Percentiles rank a stretch among this genome's conserved stretches.
These are phyloP conservation scores for Phaeotremella fagi DNA, from an alignment of 768 basidiomycete genomes.

Conservation along the genomic window DNA sequence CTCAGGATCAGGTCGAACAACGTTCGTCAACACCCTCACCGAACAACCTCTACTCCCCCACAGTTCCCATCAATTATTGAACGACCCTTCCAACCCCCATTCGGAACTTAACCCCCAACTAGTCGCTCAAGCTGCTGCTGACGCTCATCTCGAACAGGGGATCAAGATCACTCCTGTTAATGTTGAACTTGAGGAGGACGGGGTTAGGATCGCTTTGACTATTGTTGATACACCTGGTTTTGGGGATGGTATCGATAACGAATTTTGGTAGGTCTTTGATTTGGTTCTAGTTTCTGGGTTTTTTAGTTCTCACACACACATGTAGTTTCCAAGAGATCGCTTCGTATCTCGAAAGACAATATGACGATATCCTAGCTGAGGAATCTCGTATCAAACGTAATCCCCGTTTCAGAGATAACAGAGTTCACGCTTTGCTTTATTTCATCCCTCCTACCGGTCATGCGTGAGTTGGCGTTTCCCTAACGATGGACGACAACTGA, in stretches of 20 bases:
- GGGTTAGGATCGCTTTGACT: conserved; percentile 93
- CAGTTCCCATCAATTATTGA: conserved; percentile 52
- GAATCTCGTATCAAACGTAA: conserved; percentile 99
- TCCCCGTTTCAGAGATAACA: conserved; percentile 96
- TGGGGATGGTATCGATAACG: conserved; percentile 98
- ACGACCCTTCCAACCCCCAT: conserved; percentile 29
- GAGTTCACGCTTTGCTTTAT: conserved; percentile 92
- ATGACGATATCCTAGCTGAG: conserved; percentile 96
- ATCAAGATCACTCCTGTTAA: conserved; percentile 92
- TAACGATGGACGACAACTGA: not conserved
- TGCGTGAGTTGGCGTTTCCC: conserved; percentile 28
- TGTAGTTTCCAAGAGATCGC: conserved; percentile 92
- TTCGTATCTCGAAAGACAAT: conserved; percentile 94
- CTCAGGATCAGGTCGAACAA: conserved; percentile 94
- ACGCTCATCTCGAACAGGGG: conserved; percentile 89
- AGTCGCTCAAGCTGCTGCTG: conserved; percentile 58
- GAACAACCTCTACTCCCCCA: conserved; percentile 87
- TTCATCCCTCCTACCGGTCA: conserved; percentile 80
- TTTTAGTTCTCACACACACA: not conserved
- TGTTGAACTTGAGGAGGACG: conserved; percentile 97
- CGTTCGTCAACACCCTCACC: conserved; percentile 98
- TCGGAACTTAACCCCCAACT: conserved; percentile 56
- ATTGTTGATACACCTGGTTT: conserved; percentile 99
- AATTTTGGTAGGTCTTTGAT: conserved; percentile 71
- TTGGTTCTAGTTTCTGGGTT: not conserved